A percentile compares a stretch with the other conserved stretches of the same genome.
Evolutionary conservation across 2,329 filamentous ascomycete genomes (phyloP).

Genomic region (Sclerotinia trifoliorum): DNA sequence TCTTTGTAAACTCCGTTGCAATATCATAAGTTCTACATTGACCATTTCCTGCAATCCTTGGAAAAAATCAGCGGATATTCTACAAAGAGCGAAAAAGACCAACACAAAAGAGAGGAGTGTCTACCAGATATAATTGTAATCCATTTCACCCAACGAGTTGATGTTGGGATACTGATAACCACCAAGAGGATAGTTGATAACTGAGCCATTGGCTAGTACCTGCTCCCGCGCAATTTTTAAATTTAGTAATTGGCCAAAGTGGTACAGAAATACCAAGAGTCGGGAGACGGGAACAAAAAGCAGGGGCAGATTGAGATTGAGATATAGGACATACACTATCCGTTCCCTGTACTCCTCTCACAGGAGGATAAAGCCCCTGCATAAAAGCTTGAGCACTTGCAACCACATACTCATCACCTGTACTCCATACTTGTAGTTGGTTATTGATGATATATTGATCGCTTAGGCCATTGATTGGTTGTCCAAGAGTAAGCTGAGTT

Average conservation of each 20-base stretch:
- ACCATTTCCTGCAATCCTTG: constrained; percentile 35
- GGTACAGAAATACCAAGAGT: neutral
- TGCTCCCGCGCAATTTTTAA: constrained; percentile 37
- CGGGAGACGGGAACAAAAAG: neutral
- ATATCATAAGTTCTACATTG: constrained; percentile 32
- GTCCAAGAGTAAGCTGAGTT: constrained; percentile 39
- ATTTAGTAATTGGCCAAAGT: neutral
- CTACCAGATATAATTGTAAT: constrained; percentile 19
- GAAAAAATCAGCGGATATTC: neutral
- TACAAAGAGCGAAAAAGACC: neutral
- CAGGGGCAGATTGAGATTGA: neutral
- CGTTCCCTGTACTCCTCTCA: neutral
- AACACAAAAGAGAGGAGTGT: too few relatives aligned
- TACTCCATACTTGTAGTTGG: constrained; percentile 45
- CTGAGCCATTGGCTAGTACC: constrained; percentile 58
- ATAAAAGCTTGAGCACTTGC: constrained; percentile 74
- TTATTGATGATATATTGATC: constrained; percentile 1
- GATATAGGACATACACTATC: constrained; percentile 5
- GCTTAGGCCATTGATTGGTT: constrained; percentile 12
- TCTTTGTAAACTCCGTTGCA: constrained; percentile 16
- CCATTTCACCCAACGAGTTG: constrained; percentile 1
- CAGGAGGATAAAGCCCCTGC: constrained; percentile 80
- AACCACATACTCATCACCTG: constrained; percentile 51
- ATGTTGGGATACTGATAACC: constrained; percentile 73
- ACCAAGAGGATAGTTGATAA: constrained; percentile 63